Base-by-base conservation (phyloP, 371 early-diverging fungal genomes). In the Rhizopus stolonifer region DNA sequence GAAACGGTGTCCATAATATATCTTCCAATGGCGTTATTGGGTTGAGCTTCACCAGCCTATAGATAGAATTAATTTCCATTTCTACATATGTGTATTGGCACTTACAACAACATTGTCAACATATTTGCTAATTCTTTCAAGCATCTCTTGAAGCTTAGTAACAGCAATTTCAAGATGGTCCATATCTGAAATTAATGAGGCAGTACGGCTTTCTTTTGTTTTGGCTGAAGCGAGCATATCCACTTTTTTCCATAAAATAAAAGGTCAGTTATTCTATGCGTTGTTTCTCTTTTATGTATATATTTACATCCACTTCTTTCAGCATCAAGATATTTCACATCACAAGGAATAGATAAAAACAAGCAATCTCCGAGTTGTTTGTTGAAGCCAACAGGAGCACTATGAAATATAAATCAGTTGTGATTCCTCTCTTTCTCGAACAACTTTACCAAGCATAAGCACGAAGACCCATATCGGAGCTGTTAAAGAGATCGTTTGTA, bases 1-100 rank as follows among this genome's bases (percentile, higher is more conserved):
- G 93, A 87, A 51, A 97, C 82, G 46, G 93, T 89, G 65, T 97
- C 95, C 91, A 93, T 88, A 58, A 96, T 79, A 64, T 89, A 92
- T 52, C 94, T 90, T 45, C 97, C 97, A 58, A 95, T 84, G 11
- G 86, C 85, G 49, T 85, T 83, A 69, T 90, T 91, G 57, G 90
- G 83, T 17, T 82, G 72, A 31, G 76, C 74, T 24, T 72, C 72
- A 25, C 84, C 86, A 51, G 68, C 69, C 84, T 86, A 61, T 33
- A 2, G n/a, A 23, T 32, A 52, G 5, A 26, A 18, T 43, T 23
- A 45, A 33, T 19, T 32, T 15, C n/a, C n/a, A n/a, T n/a, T 29
- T 26, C 14, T 18, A 13, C 4, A 24, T 11, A 38, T 15, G n/a
- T 5, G 36, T 3, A 18, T 23, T 0, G 10, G 10, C 19, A 73